These are phyloP conservation scores for Adenanthera pavonina DNA, from an alignment of 306 rosid genomes.

Conservation along the genomic window DNA sequence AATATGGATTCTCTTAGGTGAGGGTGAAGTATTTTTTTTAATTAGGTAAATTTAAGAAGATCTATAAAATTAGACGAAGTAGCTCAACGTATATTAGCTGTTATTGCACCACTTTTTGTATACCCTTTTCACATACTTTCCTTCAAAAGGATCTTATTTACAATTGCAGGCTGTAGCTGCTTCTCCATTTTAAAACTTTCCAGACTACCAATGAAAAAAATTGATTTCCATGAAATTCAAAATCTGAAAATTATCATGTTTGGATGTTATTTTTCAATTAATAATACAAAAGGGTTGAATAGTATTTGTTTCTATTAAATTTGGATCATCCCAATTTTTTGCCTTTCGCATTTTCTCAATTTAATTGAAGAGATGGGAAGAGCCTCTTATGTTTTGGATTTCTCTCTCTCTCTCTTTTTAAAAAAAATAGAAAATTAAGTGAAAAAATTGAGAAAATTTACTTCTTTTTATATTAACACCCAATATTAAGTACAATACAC, in stretches of 20 bases:
- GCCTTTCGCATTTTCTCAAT: background rate
- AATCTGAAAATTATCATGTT: background rate
- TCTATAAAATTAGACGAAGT: too few relatives aligned
- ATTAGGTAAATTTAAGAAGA: too few relatives aligned
- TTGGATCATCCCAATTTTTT: background rate
- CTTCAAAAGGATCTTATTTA: too few relatives aligned
- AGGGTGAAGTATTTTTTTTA: background rate
- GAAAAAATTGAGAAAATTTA: too few relatives aligned
- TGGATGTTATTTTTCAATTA: background rate
- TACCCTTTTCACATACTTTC: too few relatives aligned
- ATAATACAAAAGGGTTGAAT: background rate
- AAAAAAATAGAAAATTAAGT: background rate
- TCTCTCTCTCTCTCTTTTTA: background rate
- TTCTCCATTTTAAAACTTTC: background rate
- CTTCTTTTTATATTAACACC: too few relatives aligned
- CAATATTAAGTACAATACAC: too few relatives aligned
- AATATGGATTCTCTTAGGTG: background rate
- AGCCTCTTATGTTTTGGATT: background rate
- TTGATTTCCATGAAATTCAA: background rate
- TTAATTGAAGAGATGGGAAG: background rate
- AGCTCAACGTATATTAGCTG: too few relatives aligned
- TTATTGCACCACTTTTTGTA: too few relatives aligned
- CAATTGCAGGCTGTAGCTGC: background rate
- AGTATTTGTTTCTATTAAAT: background rate
- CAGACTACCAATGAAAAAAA: background rate